phyloP scores from a whole-genome alignment of 768 basidiomycete genomes.

The Boletus sp. region DNA sequence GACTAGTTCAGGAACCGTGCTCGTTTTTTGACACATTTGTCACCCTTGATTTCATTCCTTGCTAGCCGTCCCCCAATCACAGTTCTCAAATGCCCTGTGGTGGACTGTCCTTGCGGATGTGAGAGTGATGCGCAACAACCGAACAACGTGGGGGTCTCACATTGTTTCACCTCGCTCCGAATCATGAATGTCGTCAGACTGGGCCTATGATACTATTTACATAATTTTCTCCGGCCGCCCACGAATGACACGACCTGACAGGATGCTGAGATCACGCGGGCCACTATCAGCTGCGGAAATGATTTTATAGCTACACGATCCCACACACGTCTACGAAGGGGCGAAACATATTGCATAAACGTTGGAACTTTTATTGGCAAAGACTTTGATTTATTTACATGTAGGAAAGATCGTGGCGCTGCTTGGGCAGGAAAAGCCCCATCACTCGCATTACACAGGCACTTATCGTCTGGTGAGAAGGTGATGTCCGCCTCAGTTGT shows the following conservation, averaged over 20 bases:
- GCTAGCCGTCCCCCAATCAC: too few relatives aligned
- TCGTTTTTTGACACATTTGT: too few relatives aligned
- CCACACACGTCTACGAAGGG: not conserved
- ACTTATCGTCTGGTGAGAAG: too few relatives aligned
- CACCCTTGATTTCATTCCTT: too few relatives aligned
- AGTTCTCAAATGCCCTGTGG: too few relatives aligned
- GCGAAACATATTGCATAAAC: not conserved
- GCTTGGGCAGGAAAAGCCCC: not conserved
- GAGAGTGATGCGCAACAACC: too few relatives aligned
- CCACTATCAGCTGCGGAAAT: not conserved
- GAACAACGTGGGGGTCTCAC: too few relatives aligned
- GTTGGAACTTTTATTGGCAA: not conserved
- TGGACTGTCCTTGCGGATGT: too few relatives aligned
- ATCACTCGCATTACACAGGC: not conserved
- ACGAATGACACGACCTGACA: not conserved
- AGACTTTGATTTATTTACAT: not conserved
- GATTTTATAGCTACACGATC: not conserved
- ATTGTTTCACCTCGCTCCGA: not conserved
- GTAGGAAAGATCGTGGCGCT: not conserved
- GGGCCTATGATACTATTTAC: too few relatives aligned
- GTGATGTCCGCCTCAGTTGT: constrained; percentile 35
- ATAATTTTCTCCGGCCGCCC: not conserved
- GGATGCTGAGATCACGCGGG: not conserved
- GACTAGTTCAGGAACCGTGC: too few relatives aligned
- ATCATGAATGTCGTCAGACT: too few relatives aligned